phyloP scores from a whole-genome alignment of 2,329 filamentous ascomycete genomes.

The Paradendryphiella salina region DNA sequence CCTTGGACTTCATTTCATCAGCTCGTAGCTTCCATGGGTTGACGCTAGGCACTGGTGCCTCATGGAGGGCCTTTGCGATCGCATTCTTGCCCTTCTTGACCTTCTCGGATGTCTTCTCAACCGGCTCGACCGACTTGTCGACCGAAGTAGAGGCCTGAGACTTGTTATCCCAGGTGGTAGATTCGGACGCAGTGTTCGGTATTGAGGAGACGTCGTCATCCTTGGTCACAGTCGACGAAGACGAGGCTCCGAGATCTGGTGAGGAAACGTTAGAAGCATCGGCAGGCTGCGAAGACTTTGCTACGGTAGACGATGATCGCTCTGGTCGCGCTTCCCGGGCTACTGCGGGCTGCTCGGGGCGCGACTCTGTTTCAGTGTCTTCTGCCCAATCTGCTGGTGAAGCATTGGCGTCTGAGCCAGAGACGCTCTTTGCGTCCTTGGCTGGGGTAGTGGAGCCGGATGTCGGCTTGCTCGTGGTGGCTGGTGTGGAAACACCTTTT shows the following conservation, averaged over 20 bases:
- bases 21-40: conserved; percentile 87
- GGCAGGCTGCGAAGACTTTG: conserved; percentile 17
- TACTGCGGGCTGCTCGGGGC: conserved; percentile 32
- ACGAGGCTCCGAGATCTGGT: conserved; percentile 59
- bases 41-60: conserved; percentile 79
- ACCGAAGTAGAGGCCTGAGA: conserved; percentile 64
- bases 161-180: conserved; percentile 68
- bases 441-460: conserved; percentile 50
- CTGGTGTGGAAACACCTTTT: conserved; percentile 67
- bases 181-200: conserved; percentile 66
- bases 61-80: conserved; percentile 66
- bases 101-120: conserved; percentile 58
- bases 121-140: conserved; percentile 62
- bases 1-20: conserved; percentile 64
- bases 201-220: conserved; percentile 65
- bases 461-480: conserved; percentile 51
- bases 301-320: conserved; percentile 22
- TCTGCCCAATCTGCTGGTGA: conserved; percentile 52
- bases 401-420: conserved; percentile 30
- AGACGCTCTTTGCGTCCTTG: conserved; percentile 42
- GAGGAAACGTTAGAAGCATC: conserved; percentile 50
- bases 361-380: conserved; percentile 50
- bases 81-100: conserved; percentile 49
- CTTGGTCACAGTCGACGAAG: conserved; percentile 58
- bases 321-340: conserved; percentile 28